A percentile compares a stretch with the other conserved stretches of the same genome.
Evolutionary conservation across 495 filamentous ascomycete species (phyloP).

Genomic region (Aspergillus nidulans): DNA sequence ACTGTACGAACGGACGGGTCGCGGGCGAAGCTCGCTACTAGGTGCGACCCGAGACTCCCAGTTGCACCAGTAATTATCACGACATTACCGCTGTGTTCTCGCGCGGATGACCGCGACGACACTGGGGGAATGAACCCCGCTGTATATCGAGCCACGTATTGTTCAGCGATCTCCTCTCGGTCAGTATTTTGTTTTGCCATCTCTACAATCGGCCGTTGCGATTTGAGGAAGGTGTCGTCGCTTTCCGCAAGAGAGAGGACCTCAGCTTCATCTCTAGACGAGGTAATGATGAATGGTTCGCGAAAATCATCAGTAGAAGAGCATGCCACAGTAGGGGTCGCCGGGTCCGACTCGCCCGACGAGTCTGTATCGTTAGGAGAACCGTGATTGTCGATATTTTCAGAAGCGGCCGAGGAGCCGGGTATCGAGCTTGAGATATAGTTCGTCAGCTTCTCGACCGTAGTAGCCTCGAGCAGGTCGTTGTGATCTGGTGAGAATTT

Average conservation of each 20-base stretch:
- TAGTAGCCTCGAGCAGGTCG: conserved; percentile 30
- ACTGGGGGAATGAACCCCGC: background rate
- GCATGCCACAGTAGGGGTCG: background rate
- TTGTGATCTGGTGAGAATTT: conserved; percentile 27
- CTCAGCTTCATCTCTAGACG: background rate
- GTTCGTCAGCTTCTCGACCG: background rate
- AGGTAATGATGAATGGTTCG: background rate
- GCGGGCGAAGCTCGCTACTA: conserved; percentile 33
- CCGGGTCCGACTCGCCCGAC: background rate
- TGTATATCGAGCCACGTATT: conserved; percentile 2
- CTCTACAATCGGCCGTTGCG: background rate
- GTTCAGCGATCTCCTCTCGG: background rate
- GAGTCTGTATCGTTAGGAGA: background rate
- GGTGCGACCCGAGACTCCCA: conserved; percentile 45
- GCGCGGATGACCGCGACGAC: background rate
- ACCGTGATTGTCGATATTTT: too few relatives aligned
- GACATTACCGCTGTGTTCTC: background rate
- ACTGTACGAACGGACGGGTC: conserved; percentile 28
- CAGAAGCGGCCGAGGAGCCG: background rate
- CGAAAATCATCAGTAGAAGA: background rate
- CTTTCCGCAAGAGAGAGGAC: background rate
- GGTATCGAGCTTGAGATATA: background rate
- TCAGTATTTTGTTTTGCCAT: background rate
- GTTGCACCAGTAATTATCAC: conserved; percentile 51
- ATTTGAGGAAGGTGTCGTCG: background rate